phyloP scores from a whole-genome alignment of 176 grass and related monocot genomes.

The Poa annua region DNA sequence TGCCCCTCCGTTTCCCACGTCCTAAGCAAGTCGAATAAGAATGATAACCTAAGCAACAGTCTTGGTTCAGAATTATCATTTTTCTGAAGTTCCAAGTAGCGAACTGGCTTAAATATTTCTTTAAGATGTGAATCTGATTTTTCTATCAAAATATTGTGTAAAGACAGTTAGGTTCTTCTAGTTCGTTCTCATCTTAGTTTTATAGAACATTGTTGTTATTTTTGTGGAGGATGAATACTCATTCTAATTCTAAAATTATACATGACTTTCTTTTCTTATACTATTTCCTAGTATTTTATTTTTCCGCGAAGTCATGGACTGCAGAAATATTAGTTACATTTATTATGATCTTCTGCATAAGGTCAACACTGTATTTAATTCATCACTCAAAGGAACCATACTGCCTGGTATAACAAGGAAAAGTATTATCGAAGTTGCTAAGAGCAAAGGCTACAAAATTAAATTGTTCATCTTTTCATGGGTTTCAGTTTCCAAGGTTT shows the following conservation, averaged over 20 bases:
- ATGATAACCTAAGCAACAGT: background rate
- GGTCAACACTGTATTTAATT: conserved; percentile 77
- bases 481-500: background rate
- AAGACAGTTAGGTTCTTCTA: background rate
- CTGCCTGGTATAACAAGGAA: conserved; percentile 93
- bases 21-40: background rate
- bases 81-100: background rate
- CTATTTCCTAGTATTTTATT: background rate
- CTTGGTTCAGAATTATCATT: background rate
- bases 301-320: background rate
- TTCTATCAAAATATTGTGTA: background rate
- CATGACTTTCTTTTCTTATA: background rate
- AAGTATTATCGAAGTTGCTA: conserved; percentile 82
- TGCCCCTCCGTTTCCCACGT: too few species aligned
- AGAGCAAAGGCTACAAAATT: conserved; percentile 75
- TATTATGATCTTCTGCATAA: conserved; percentile 26
- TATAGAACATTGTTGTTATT: background rate
- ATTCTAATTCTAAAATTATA: conserved; percentile 1
- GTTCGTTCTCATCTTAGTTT: background rate
- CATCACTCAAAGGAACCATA: conserved; percentile 84
- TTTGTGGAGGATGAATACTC: background rate
- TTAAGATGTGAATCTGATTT: background rate
- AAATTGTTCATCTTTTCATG: conserved; percentile 35
- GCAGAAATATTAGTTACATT: background rate
- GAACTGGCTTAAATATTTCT: background rate